Base-by-base conservation (phyloP, 2,329 filamentous ascomycete genomes). In the Hawksworthiomyces lignivorus region DNA sequence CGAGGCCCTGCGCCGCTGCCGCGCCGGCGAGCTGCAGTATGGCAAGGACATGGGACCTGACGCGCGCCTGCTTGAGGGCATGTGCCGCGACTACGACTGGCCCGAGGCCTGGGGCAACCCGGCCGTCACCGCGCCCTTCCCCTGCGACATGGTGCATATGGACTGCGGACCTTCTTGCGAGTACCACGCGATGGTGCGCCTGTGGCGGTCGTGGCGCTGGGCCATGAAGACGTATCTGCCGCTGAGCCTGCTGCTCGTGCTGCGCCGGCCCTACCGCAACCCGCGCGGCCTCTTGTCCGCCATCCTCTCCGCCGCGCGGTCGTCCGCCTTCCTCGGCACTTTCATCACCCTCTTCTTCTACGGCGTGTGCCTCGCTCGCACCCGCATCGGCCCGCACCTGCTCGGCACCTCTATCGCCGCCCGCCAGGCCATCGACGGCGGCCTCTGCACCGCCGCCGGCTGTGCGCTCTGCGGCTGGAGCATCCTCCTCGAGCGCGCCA, bases 341-440 rank as follows among this genome's bases (percentile, higher is more conserved):
- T 94, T 90, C 59, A 83, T 94, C 50, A 69, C 77, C 1, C 64
- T 88, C 10, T 92, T 90, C 59, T 94, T 89, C 65, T 94, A 94
- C 57, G 80, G 83, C 21, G 83, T 94, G 4, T 94, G 87, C 56
- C 75, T 94, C 0, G 70, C 78, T 6, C 76, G 87, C 33, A 88
- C 81, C 2, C 73, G 84, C 10, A 47, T 92, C 7, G 87, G 87
- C 0, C 87, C 87, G 0, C 73, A 58, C 26, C 18, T 90, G 11
- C 64, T 89, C 19, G 73, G 77, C n/a, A 65, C 57, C 15, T 70
- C 76, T 46, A 59, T 59, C 1, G 51, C 57, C 1, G 55, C 63
- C 19, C 62, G 70, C 20, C 73, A 77, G 54, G 58, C 54, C 38
- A 73, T 82, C 45, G 77, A 82, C 45, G 61, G 68, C 6, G 80